Percentiles rank a stretch among this genome's conserved stretches.
Conservation (phyloP, 208 protist species). For the Acanthamoeba royreba region DNA sequence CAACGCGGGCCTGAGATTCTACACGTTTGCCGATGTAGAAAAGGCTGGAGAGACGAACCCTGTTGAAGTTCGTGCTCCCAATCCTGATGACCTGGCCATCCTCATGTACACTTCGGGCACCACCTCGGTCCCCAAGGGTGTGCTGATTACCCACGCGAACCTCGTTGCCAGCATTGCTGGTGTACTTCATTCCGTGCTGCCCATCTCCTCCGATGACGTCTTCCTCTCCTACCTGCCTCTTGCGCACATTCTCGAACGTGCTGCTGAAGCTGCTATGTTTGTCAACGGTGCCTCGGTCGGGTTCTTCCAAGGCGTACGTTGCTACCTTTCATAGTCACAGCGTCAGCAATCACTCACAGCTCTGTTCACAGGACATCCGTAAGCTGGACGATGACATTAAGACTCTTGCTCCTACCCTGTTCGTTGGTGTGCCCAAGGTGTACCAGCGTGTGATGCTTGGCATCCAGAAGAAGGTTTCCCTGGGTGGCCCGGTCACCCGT, state of each 20-base stretch:
- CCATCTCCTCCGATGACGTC: constrained; percentile 43
- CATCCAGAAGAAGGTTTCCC: background rate
- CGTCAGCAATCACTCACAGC: no score
- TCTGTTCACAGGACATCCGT: constrained; percentile 65
- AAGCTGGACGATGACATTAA: constrained; percentile 77
- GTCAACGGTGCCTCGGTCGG: constrained; percentile 68
- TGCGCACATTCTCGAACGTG: constrained; percentile 83
- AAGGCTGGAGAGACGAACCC: constrained; percentile 15
- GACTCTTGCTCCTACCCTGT: constrained; percentile 78
- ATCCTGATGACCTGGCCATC: constrained; percentile 56
- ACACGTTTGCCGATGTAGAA: background rate
- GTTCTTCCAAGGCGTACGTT: constrained; percentile 73
- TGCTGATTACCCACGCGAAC: constrained; percentile 70
- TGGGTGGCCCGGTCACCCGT: background rate
- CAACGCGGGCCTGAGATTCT: background rate
- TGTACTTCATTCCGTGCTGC: background rate
- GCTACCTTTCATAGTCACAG: background rate
- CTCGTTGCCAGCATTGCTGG: constrained; percentile 59
- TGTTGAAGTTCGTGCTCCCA: background rate
- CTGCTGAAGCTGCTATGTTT: constrained; percentile 29
- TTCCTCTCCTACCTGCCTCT: constrained; percentile 84
- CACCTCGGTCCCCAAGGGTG: constrained; percentile 76
- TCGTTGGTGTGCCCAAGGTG: constrained; percentile 79
- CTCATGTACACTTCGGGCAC: constrained; percentile 78
- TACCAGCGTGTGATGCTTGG: constrained; percentile 70